Evolutionary conservation across 352 stramenopile species (phyloP), one percentile per base, ranked within the genome.

Genomic region (Phytophthora fragariae): DNA sequence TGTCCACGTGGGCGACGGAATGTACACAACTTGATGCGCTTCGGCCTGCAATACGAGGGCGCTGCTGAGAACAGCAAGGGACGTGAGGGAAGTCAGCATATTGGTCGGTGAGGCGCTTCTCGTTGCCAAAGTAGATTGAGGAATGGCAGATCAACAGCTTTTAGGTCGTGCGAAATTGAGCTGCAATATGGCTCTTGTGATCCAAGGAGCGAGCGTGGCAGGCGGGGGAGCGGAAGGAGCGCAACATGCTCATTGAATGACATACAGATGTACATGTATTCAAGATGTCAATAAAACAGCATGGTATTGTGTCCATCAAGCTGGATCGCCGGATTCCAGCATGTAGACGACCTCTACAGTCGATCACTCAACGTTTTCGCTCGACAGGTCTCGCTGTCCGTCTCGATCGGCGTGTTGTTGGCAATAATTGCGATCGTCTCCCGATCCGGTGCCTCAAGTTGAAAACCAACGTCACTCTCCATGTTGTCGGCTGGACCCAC

Each of bases 1-100:
- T 6, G 68, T 75, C 66, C 70, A 86, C 37, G 76, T 86, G 10
- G 79, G 79, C 6, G 72, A 63, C 2, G 79, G 79, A 5, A 84
- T 37, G 19, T 81, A 76, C 61, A 86, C 79, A 53, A 76, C 66
- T 49, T 82, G 72, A 46, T 86, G 79, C 1, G 76, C 79, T 29
- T 86, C 67, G 2, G 62, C 65, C 29, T 70, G 50, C 44, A 70
- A 46, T 9, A 76, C 24, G n/a, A 68, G 27, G 10, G 63, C 59
- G 64, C 57, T 76, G 35, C 57, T 57, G 17, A 75, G 2, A 2
- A 76, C 63, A n/a, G 15, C 63, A 17, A 76, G 56, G 1, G 69
- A 50, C 39, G 57, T 56, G 49, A 72, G 9, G 29, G 57, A 72
- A 33, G 63, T 35, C 35, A 76, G 12, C 69, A 72, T 76, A 12